Base-by-base conservation (phyloP, 2,329 filamentous ascomycete species). In the Thermomyces lanuginosus region DNA sequence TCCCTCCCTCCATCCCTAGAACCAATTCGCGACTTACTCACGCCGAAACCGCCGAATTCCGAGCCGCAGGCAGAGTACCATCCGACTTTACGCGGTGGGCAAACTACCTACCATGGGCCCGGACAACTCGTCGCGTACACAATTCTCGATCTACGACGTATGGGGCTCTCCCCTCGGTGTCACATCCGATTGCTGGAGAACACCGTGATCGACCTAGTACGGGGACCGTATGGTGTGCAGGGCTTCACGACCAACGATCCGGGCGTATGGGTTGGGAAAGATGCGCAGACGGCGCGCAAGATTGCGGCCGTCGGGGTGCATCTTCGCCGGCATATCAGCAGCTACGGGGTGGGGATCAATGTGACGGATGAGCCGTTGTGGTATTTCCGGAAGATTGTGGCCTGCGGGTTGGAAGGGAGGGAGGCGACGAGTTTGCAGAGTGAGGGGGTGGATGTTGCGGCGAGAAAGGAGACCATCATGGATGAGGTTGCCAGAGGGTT, bases 71-170 rank as follows among this genome's bases (percentile, higher is more conserved):
- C 76, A 3, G 59, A 67, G n/a, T 70, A 89, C 40, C 53, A 69
- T 22, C 64, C 73, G 41, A 76, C 80, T 8, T 66, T 72, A n/a
- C 73, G 89, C 29, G 89, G 89, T 34, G 89, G 89, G 0, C 72
- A 92, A 38, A 84, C 81, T 0, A 95, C 89, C 2, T 95, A 92
- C 58, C 89, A 98, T 49, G 89, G 86, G 0, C 89, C 86, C 0
- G 86, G 86, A 0, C 89, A 98, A 50, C 57, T 92, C 25, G 79
- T 93, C 18, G 71, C 84, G n/a, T 98, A 92, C 61, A 82, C 86
- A 3, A 70, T 93, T 26, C 50, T 92, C n/a, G 82, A 92, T 49
- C 64, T 95, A 30, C 70, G 69, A 29, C 63, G 67, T 7, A 67
- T 82, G 37, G 55, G 58, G 0, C 58, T 89, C 11, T 73, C 68